Evolutionary conservation across 2,329 filamentous ascomycete genomes (phyloP).

Genomic region (Aspergillus sergii): DNA sequence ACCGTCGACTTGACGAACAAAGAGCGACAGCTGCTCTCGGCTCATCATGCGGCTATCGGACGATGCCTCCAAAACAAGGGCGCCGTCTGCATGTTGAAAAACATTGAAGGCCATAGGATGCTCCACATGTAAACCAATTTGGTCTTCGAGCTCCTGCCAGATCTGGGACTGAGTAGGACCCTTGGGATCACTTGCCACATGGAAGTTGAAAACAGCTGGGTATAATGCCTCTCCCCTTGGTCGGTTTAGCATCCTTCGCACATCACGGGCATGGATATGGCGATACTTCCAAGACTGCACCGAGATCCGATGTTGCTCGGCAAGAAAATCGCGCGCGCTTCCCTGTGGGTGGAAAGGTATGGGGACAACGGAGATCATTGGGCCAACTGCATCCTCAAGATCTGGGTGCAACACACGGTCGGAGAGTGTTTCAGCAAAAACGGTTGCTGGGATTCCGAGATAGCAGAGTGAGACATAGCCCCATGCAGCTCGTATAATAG

Average conservation of each 20-base stretch:
- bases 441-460: slow-evolving; percentile 28
- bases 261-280: slow-evolving; percentile 32
- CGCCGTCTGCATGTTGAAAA: slow-evolving; percentile 25
- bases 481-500: slow-evolving; percentile 34
- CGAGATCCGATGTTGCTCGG: slow-evolving; percentile 29
- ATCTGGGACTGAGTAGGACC: slow-evolving; percentile 10
- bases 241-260: slow-evolving; percentile 30
- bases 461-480: slow-evolving; percentile 31
- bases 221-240: slow-evolving; percentile 32
- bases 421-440: slow-evolving; percentile 38
- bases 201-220: slow-evolving; percentile 38
- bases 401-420: slow-evolving; percentile 31
- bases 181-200: slow-evolving; percentile 17
- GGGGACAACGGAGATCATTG: slow-evolving; percentile 37
- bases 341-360: slow-evolving; percentile 34
- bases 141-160: slow-evolving; percentile 34
- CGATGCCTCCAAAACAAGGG: slow-evolving; percentile 29
- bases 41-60: slow-evolving; percentile 29
- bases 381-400: slow-evolving; percentile 33
- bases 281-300: slow-evolving; percentile 29
- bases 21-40: slow-evolving; percentile 29
- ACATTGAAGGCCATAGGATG: slow-evolving; percentile 46
- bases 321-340: slow-evolving; percentile 27
- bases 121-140: slow-evolving; percentile 42
- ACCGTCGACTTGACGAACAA: slow-evolving; percentile 33